Evolutionary conservation across 2,329 filamentous ascomycete species (phyloP), one percentile per base, ranked within the genome.

Genomic region (Boeremia lycopersici): DNA sequence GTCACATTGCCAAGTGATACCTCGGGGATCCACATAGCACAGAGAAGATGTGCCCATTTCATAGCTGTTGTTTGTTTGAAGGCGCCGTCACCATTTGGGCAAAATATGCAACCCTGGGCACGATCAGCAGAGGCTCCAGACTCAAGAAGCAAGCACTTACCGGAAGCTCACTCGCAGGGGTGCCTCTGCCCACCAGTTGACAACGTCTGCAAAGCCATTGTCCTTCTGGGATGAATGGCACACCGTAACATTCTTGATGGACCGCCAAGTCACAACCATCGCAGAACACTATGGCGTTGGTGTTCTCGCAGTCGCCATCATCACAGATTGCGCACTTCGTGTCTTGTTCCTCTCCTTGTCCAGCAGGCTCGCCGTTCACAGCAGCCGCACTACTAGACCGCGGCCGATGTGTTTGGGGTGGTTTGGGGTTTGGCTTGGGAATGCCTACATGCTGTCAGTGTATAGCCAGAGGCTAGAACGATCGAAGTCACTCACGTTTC

Each of bases 251-350:
- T 78, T 99, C 95, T 75, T 99, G 95, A 75, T 99, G 95, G 9
- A 99, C 95, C 3, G 95, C 95, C 46, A 99, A 81, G 76, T 99
- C 96, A 76, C 95, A 99, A 3, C 95, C 95, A 72, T 99, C 95
- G 73, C 95, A 99, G 72, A 99, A 99, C 19, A 99, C 95, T 69
- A 99, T 99, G 1, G 95, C 95, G 71, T 99, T 99, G 19, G 95
- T 96, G 74, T 99, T 99, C 77, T 99, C 95, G 71, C 95, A 99
- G 71, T 99, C 95, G n/a, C 95, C 95, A 70, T 99, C 95, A 71
- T 99, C 95, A 73, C 95, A 99, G 53, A 99, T 96, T 19, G 91
- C 93, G 72, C 95, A 99, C 75, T 96, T 98, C 65, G 89, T 96
- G 75, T 99, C 95, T 65, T 95, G 93, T 75, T 98, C 93, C 76